These are phyloP conservation scores for Conticribra weissflogii DNA, from an alignment of 108 stramenopile genomes.

Conservation along the genomic window DNA sequence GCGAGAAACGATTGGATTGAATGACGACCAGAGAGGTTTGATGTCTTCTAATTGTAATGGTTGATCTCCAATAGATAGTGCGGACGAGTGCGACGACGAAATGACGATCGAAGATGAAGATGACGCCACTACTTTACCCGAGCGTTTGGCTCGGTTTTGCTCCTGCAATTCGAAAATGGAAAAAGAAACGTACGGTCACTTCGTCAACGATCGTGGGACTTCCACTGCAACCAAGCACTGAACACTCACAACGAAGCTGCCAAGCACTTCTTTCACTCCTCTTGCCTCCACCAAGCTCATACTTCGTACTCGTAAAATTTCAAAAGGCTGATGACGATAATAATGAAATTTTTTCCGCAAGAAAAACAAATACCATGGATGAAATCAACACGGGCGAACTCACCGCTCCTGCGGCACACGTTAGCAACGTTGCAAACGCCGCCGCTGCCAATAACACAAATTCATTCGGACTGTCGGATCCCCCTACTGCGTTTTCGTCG, in stretches of 20 bases:
- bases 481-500: conserved; percentile 42
- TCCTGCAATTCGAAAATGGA: conserved; percentile 13
- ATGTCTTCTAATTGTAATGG: conserved; percentile 41
- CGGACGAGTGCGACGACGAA: neutral
- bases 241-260: conserved; percentile 58
- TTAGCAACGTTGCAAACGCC: conserved; percentile 67
- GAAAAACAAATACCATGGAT: too few species aligned
- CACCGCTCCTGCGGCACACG: conserved; percentile 58
- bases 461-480: conserved; percentile 51
- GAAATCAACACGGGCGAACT: too few species aligned
- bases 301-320: conserved; percentile 74
- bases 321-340: conserved; percentile 48
- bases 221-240: neutral
- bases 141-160: conserved; percentile 36
- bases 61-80: too few species aligned
- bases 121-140: neutral
- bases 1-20: conserved; percentile 77
- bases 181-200: neutral
- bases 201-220: neutral
- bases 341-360: conserved; percentile 18
- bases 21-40: conserved; percentile 77
- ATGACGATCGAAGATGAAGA: conserved; percentile 1
- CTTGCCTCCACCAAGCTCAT: conserved; percentile 71
- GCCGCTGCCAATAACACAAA: conserved; percentile 76
- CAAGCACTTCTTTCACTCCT: conserved; percentile 58